Evolutionary conservation across 2,329 filamentous ascomycete genomes (phyloP), one percentile per base, ranked within the genome.

Genomic region (Botrytis sinoallii): DNA sequence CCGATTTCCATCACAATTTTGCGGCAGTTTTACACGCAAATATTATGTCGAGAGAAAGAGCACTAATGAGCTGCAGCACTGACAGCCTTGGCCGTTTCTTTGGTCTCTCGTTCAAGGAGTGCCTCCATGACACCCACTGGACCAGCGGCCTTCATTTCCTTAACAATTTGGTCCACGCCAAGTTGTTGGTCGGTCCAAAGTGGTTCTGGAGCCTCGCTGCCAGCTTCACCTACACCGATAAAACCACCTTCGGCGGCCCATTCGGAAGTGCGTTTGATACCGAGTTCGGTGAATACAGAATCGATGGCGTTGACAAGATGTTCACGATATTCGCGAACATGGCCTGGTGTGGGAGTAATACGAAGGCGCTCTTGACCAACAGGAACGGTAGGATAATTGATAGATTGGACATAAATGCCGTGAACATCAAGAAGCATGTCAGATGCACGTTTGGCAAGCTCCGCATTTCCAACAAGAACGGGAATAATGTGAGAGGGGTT

Each of bases 331-430:
- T 93, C 89, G 84, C 92, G 92, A 72, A 89, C 90, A 83, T 99
- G 96, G 61, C 96, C 96, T 0, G 96, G 96, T 1, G 96, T 99
- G 0, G 96, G 96, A 2, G 96, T 99, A 83, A 99, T 94, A 77
- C 96, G 92, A 73, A 99, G 91, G 74, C 96, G 91, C 84, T 99
- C 96, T 85, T 99, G 95, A n/a, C 96, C 96, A 10, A 97, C 94
- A 3, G 96, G 96, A 4, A 99, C 96, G 70, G 96, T 99, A 3
- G 96, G 96, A 84, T 98, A 98, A 85, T 99, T 99, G 88, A 99
- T 98, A 72, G 94, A 94, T 85, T 99, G 96, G 40, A 99, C 96
- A 82, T 99, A 99, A 81, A 99, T 98, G 75, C 91, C 89, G 85
- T 97, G 93, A 78, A 97, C 92, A 78, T 92, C 90, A 22, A 99